These are phyloP conservation scores for Eucalyptus melliodora DNA, from an alignment of 345 rosid genomes.

Conservation along the genomic window DNA sequence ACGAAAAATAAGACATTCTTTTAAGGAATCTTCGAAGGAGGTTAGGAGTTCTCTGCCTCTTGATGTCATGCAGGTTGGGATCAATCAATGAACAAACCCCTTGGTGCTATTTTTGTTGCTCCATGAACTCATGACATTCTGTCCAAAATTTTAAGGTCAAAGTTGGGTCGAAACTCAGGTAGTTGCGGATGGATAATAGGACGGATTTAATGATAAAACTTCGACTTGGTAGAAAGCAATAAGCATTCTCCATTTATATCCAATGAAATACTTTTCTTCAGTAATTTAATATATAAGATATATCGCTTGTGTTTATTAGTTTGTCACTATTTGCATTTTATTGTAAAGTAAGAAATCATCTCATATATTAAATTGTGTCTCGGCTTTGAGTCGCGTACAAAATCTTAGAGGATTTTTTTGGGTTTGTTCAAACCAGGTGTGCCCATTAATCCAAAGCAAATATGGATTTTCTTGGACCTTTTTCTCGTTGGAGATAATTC, in stretches of 20 bases:
- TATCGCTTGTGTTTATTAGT: rapidly evolving
- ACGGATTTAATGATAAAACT: not conserved
- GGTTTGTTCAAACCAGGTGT: not conserved
- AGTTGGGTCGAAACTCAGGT: not conserved
- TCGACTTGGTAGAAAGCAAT: rapidly evolving
- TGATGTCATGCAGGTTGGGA: not conserved
- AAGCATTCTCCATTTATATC: not conserved
- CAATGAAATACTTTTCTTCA: not conserved
- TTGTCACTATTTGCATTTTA: rapidly evolving
- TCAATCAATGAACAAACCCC: not conserved
- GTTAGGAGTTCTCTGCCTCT: not conserved
- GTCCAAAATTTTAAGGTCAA: not conserved
- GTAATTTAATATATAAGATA: not conserved
- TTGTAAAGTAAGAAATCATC: not conserved
- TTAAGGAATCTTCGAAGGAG: not conserved
- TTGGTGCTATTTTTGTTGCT: not conserved
- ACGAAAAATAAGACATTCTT: not conserved
- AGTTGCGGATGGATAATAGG: not conserved
- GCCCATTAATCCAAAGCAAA: not conserved
- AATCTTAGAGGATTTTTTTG: not conserved
- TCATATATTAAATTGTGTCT: not conserved
- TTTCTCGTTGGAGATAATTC: not conserved
- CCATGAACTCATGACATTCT: not conserved
- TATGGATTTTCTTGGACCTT: not conserved
- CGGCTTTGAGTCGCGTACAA: rapidly evolving